These are phyloP conservation scores for Pestalotiopsis sp. DNA, from an alignment of 2,329 filamentous ascomycete genomes.

Conservation along the genomic window DNA sequence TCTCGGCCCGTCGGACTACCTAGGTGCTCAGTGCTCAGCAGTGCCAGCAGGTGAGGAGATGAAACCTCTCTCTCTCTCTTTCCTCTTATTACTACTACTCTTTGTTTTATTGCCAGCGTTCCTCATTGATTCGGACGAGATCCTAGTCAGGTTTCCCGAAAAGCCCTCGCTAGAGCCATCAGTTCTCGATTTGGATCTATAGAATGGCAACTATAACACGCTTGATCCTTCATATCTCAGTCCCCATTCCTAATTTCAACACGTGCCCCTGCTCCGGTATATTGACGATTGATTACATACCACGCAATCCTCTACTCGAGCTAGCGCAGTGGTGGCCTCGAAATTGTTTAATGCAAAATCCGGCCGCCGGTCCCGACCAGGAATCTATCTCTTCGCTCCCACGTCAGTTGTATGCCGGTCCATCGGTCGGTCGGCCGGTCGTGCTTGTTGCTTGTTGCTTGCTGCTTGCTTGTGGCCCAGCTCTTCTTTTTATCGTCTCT, in stretches of 20 bases:
- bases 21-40: too few species aligned
- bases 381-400: not conserved
- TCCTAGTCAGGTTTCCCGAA: not conserved
- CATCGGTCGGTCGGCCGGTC: not conserved
- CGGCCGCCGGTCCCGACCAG: conserved; percentile 13
- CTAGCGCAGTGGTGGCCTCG: not conserved
- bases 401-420: not conserved
- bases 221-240: conserved; percentile 12
- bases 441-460: not conserved
- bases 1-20: too few species aligned
- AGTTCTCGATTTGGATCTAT: conserved; percentile 11
- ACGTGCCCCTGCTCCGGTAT: conserved; percentile 4
- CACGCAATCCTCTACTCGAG: not conserved
- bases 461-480: too few species aligned
- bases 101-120: not conserved
- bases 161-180: not conserved
- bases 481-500: too few species aligned
- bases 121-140: not conserved
- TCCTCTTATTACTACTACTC: not conserved
- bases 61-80: not conserved
- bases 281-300: not conserved
- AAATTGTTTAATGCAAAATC: conserved; percentile 5
- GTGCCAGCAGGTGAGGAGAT: not conserved
- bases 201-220: conserved; percentile 10
- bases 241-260: conserved; percentile 1